Evolutionary conservation across 1,284 basidiomycete genomes (phyloP).

Genomic region (Apiotrichum brassicae): DNA sequence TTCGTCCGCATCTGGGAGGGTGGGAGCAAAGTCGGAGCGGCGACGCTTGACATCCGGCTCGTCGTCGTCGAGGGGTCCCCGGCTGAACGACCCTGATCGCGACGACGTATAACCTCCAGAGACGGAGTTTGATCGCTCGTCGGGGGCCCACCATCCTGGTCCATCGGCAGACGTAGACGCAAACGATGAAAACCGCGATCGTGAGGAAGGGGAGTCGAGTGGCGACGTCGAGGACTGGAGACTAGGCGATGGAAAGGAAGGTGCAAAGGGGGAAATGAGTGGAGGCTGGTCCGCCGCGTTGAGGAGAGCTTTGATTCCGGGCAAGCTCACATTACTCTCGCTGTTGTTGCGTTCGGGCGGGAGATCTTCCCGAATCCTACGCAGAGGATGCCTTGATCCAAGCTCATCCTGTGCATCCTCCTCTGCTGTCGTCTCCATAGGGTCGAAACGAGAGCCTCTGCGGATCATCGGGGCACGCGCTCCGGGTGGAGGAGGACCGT

Average conservation of each 20-base stretch:
- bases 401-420: constrained; percentile 36
- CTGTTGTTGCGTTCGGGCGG: constrained; percentile 7
- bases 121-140: constrained; percentile 20
- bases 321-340: constrained; percentile 24
- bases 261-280: constrained; percentile 17
- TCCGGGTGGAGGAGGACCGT: constrained; percentile 13
- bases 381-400: constrained; percentile 34
- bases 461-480: constrained; percentile 18
- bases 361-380: constrained; percentile 32
- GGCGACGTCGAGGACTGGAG: constrained; percentile 32
- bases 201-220: constrained; percentile 31
- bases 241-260: constrained; percentile 19
- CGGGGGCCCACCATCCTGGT: constrained; percentile 40
- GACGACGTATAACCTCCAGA: constrained; percentile 6
- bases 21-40: constrained; percentile 33
- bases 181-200: constrained; percentile 39
- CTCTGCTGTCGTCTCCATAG: constrained; percentile 32
- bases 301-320: constrained; percentile 31
- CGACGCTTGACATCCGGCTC: constrained; percentile 36
- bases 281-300: constrained; percentile 18
- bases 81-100: constrained; percentile 5
- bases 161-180: constrained; percentile 23
- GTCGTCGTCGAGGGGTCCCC: constrained; percentile 15
- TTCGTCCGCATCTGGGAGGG: constrained; percentile 35
- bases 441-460: constrained; percentile 35